These are phyloP conservation scores for Chrysoporthe austroafricana DNA, from an alignment of 2,329 filamentous ascomycete genomes.

Conservation along the genomic window DNA sequence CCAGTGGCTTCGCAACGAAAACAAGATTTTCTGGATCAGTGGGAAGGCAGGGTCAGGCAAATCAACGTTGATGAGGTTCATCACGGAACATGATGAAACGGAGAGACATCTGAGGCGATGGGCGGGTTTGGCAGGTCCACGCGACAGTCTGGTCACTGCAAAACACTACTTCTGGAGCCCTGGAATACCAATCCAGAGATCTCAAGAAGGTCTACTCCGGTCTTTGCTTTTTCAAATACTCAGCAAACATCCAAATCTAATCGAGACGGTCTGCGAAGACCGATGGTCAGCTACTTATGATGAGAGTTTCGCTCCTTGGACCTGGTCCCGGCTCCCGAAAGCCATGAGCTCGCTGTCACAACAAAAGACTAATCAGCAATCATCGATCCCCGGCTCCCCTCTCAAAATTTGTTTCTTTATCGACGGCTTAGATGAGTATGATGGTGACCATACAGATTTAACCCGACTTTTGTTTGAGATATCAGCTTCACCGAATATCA, in stretches of 20 bases:
- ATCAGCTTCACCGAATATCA: conserved; percentile 13
- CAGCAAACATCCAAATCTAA: conserved; percentile 10
- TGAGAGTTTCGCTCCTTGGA: conserved; percentile 12
- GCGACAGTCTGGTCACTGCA: conserved; percentile 1
- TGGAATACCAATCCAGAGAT: conserved; percentile 23
- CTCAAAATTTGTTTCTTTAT: conserved; percentile 23
- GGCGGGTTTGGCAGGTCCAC: conserved; percentile 3
- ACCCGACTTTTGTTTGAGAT: not conserved
- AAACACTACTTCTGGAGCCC: conserved; percentile 27
- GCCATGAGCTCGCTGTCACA: not conserved
- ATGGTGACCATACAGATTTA: conserved; percentile 26
- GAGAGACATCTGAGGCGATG: not conserved
- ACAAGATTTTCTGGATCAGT: conserved; percentile 16
- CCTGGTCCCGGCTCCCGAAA: not conserved
- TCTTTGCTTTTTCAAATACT: conserved; percentile 22
- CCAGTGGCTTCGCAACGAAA: conserved; percentile 16
- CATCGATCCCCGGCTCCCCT: not conserved
- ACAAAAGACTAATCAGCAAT: not conserved
- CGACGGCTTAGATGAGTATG: conserved; percentile 30
- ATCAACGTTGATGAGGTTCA: conserved; percentile 21
- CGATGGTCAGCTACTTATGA: not conserved
- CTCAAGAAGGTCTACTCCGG: conserved; percentile 22
- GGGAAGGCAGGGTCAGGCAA: conserved; percentile 21
- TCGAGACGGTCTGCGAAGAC: conserved; percentile 9
- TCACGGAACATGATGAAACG: conserved; percentile 8